phyloP scores from a whole-genome alignment of 345 rosid species.

The Syzygium aqueum region DNA sequence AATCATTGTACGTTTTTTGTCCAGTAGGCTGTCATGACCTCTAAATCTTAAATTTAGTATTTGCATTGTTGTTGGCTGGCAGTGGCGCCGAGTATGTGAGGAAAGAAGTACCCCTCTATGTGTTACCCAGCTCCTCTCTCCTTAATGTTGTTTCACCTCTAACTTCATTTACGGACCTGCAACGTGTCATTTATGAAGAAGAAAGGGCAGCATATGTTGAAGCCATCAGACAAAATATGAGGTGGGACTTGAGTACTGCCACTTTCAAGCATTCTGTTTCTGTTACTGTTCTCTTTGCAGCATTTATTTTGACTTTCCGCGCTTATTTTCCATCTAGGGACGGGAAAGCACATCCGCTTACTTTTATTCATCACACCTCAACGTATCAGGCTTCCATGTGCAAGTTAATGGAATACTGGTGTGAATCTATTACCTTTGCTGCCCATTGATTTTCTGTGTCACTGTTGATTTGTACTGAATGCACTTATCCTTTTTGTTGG shows the following conservation, averaged over 20 bases:
- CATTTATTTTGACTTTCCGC: not conserved
- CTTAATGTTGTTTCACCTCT: constrained; percentile 72
- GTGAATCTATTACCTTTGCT: constrained; percentile 12
- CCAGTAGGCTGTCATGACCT: not conserved
- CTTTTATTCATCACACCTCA: constrained; percentile 85
- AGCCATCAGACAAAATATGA: constrained; percentile 59
- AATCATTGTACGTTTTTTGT: not conserved
- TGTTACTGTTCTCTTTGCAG: not conserved
- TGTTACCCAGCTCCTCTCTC: constrained; percentile 64
- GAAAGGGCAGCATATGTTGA: constrained; percentile 81
- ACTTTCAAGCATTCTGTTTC: not conserved
- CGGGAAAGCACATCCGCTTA: constrained; percentile 82
- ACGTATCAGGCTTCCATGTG: constrained; percentile 96
- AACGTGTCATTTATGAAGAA: constrained; percentile 79
- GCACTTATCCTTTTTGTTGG: not conserved
- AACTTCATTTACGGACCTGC: constrained; percentile 74
- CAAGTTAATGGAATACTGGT: constrained; percentile 97
- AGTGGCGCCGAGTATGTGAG: constrained; percentile 82
- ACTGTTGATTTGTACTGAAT: constrained; percentile 1
- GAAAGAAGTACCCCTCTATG: constrained; percentile 83
- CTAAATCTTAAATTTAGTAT: constrained; percentile 7
- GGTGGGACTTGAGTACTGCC: constrained; percentile 19
- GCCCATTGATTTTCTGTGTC: constrained; percentile 1
- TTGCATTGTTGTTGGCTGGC: constrained; percentile 19
- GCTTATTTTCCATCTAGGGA: constrained; percentile 28